A percentile compares a stretch with the other conserved stretches of the same genome.
These are phyloP conservation scores for Aureobasidium melanogenum DNA, from an alignment of 2,329 filamentous ascomycete species.

Conservation along the genomic window DNA sequence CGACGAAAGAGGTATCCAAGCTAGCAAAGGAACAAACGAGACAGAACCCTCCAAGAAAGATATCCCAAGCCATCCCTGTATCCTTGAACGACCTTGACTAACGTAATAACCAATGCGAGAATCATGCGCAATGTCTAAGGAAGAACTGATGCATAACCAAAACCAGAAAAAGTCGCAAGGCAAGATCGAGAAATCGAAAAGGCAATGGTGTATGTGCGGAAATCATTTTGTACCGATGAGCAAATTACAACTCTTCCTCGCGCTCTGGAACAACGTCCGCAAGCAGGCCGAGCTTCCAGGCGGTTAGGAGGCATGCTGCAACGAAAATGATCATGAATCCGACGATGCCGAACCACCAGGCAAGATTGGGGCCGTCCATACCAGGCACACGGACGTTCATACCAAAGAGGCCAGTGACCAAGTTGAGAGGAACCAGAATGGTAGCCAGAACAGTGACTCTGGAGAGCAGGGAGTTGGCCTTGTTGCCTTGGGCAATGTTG, in stretches of 20 bases:
- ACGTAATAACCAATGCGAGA: background rate
- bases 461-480: slow-evolving; percentile 80
- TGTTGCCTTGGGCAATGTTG: slow-evolving; percentile 78
- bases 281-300: slow-evolving; percentile 33
- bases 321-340: slow-evolving; percentile 44
- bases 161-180: background rate
- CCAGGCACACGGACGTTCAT: slow-evolving; percentile 80
- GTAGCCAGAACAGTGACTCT: slow-evolving; percentile 94
- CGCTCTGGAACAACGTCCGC: slow-evolving; percentile 3
- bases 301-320: slow-evolving; percentile 29
- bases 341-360: slow-evolving; percentile 54
- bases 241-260: background rate
- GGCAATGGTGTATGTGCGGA: background rate
- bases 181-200: background rate
- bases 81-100: background rate
- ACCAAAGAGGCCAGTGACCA: slow-evolving; percentile 78
- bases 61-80: background rate
- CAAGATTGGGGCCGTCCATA: slow-evolving; percentile 33
- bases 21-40: background rate
- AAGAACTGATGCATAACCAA: background rate
- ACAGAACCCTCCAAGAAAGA: background rate
- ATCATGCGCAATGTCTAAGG: background rate
- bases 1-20: background rate
- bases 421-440: slow-evolving; percentile 89
- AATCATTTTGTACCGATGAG: background rate